Base-by-base conservation (phyloP, 2,329 filamentous ascomycete species). In the Fusarium verrucosum region DNA sequence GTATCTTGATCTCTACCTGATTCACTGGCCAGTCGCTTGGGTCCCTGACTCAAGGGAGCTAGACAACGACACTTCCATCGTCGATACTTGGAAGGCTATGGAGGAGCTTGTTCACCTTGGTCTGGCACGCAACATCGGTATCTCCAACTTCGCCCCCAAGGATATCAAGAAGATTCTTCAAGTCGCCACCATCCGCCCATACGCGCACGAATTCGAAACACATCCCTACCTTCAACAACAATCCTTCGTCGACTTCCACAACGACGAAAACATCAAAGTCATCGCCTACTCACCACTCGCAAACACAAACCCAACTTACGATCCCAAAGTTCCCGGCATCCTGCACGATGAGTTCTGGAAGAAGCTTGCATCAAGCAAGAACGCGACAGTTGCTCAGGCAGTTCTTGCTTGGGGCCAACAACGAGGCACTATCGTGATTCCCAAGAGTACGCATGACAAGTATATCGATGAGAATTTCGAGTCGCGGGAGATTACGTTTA, bases 141-240 rank as follows among this genome's bases (percentile, higher is more conserved):
- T 87, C 10, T 85, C 82, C 63, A 87, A 87, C 77, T 87, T 86
- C 76, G 79, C 79, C 50, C 81, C 83, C n/a, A 70, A 73, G 13
- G 79, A 83, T 33, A 74, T 86, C 14, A 75, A 83, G 63, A 71
- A 77, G 52, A 77, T 86, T 53, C 68, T 81, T 36, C 72, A 64
- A 8, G 36, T 72, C 28, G 63, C 66, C 43, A 64, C 63, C 65
- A 72, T 82, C 42, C 62, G 58, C 2, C 67, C 67, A 1, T 70
- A 73, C 26, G 71, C 70, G 2, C 71, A 73, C 58, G 65, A 73
- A 49, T 68, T 76, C 49, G 87, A 89, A 72, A 80, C 87, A 10
- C 86, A 89, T 75, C 86, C 86, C 25, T 87, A 88, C 78, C 83
- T 83, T n/a, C 79, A 73, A 37, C 71, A 73, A 33, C 70, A 73